These are phyloP conservation scores for Talaromyces piceae DNA, from an alignment of 2,329 filamentous ascomycete genomes.

Conservation along the genomic window DNA sequence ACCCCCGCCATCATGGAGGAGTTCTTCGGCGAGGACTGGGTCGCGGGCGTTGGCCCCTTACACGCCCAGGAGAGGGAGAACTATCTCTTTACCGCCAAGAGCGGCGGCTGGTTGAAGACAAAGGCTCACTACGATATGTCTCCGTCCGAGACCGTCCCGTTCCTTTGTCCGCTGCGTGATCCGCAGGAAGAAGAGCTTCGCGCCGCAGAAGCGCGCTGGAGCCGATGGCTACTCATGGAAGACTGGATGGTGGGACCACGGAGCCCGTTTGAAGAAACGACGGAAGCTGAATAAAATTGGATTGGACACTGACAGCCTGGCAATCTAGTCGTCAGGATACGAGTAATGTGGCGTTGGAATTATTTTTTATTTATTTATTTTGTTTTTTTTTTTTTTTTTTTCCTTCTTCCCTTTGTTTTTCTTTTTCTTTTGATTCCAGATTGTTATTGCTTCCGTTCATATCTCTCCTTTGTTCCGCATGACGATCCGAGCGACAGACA, in stretches of 20 bases:
- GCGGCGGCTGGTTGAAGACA: constrained; percentile 77
- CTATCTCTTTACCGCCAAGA: constrained; percentile 92
- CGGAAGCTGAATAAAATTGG: not conserved
- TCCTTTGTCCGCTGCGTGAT: constrained; percentile 69
- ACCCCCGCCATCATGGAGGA: constrained; percentile 73
- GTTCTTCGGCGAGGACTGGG: constrained; percentile 89
- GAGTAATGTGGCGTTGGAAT: not conserved
- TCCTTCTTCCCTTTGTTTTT: not conserved
- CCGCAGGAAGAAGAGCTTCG: constrained; percentile 73
- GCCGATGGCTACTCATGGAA: constrained; percentile 91
- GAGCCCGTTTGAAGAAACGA: constrained; percentile 21
- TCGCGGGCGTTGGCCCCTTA: constrained; percentile 66
- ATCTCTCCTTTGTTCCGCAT: not conserved
- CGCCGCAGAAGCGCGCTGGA: constrained; percentile 76
- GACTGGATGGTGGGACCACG: constrained; percentile 93
- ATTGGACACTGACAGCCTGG: not conserved
- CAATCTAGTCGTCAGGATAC: too few relatives aligned
- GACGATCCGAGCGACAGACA: not conserved
- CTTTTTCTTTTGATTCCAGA: not conserved
- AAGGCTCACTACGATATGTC: constrained; percentile 86
- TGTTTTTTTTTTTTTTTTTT: not conserved
- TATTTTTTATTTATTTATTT: not conserved
- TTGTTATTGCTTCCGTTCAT: too few relatives aligned
- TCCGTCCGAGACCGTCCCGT: constrained; percentile 75
- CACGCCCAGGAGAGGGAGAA: constrained; percentile 86